phyloP scores from a whole-genome alignment of 148 eudicot species.

The Suaeda aralocaspica region DNA sequence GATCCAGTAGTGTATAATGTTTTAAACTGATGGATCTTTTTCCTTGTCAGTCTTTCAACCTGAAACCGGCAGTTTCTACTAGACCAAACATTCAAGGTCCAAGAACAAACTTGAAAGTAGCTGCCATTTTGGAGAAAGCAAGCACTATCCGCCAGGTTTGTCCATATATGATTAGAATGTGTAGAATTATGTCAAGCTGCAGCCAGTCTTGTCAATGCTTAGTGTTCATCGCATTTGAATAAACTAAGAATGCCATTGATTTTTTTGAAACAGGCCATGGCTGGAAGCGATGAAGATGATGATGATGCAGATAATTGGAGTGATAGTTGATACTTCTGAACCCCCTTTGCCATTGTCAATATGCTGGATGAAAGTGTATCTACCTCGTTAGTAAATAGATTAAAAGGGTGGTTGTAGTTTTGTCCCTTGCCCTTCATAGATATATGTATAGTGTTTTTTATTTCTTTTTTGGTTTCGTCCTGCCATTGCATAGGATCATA shows the following conservation, averaged over 20 bases:
- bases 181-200: neutral
- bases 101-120: slow-evolving; percentile 78
- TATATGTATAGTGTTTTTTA: slow-evolving; percentile 25
- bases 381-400: slow-evolving; percentile 18
- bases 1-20: slow-evolving; percentile 4
- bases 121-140: slow-evolving; percentile 95
- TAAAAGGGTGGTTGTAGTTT: slow-evolving; percentile 13
- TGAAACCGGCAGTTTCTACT: slow-evolving; percentile 63
- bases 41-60: slow-evolving; percentile 60
- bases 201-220: neutral
- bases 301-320: slow-evolving; percentile 91
- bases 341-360: slow-evolving; percentile 9
- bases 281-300: slow-evolving; percentile 92
- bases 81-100: slow-evolving; percentile 91
- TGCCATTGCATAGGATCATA: neutral
- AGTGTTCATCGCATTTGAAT: neutral
- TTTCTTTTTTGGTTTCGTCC: neutral
- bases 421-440: slow-evolving; percentile 9
- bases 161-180: neutral
- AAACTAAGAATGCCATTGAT: slow-evolving; percentile 1
- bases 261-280: slow-evolving; percentile 62
- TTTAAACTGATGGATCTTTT: slow-evolving; percentile 6
- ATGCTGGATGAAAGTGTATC: slow-evolving; percentile 5
- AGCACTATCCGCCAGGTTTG: slow-evolving; percentile 87
- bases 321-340: slow-evolving; percentile 42